Conservation (phyloP, 2,329 filamentous ascomycete genomes). For the Penicillium palitans region DNA sequence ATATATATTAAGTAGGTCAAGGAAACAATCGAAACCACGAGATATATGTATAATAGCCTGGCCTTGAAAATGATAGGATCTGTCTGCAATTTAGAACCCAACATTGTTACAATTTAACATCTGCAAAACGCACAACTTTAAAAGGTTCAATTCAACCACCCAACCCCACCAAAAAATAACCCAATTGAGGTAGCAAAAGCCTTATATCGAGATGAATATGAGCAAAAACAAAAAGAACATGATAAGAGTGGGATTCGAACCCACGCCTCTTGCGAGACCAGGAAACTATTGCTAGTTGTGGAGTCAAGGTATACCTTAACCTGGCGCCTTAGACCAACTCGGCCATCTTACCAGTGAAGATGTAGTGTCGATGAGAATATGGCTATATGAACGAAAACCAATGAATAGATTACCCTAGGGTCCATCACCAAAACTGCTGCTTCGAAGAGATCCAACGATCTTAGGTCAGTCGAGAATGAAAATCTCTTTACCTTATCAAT, state of each 20-base stretch:
- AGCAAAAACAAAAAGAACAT: neutral
- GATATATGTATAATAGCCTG: neutral
- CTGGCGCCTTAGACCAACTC: conserved; percentile 40
- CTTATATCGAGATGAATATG: too few relatives aligned
- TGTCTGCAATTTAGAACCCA: neutral
- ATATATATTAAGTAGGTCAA: too few relatives aligned
- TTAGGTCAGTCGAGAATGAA: neutral
- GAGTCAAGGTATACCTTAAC: conserved; percentile 34
- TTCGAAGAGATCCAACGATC: neutral
- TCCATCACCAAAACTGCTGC: too few relatives aligned
- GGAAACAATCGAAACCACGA: too few relatives aligned
- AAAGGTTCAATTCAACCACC: neutral
- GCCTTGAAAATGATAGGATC: neutral
- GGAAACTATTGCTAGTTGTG: conserved; percentile 15
- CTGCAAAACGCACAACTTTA: neutral
- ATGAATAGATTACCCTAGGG: too few relatives aligned
- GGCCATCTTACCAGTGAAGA: conserved; percentile 34
- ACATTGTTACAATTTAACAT: neutral
- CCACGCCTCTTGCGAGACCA: conserved; percentile 14
- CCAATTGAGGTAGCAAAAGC: neutral
- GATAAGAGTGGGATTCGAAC: conserved; percentile 16
- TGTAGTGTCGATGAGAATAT: neutral
- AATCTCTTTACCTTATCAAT: neutral
- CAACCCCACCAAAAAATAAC: neutral
- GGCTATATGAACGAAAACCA: too few relatives aligned